These are phyloP conservation scores for Chlorella variabilis DNA, from an alignment of 163 green algal genomes.

Conservation along the genomic window DNA sequence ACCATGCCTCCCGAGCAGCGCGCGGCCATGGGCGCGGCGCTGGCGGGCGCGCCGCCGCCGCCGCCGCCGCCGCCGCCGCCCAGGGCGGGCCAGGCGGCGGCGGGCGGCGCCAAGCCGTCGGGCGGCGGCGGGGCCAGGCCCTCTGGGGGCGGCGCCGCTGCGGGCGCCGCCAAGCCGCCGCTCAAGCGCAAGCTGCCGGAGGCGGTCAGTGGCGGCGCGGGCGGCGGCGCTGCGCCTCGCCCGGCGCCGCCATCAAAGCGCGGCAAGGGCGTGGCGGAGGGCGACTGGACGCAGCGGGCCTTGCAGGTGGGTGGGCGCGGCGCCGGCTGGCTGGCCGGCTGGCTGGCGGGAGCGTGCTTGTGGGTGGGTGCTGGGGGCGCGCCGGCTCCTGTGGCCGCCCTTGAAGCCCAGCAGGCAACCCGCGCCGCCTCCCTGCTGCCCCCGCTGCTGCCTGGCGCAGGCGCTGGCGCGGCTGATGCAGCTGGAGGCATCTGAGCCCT, in stretches of 20 bases:
- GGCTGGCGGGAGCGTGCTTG: not conserved
- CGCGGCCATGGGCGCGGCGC: not conserved
- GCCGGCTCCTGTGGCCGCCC: too few species aligned
- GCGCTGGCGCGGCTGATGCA: slow-evolving; percentile 28
- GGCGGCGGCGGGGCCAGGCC: not conserved
- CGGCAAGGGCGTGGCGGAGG: not conserved
- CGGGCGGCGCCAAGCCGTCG: not conserved
- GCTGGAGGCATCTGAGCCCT: slow-evolving; percentile 31
- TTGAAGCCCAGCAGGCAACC: too few species aligned
- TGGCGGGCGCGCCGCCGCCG: not conserved
- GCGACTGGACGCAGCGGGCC: slow-evolving; percentile 10
- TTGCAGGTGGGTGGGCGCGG: not conserved
- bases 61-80: not conserved
- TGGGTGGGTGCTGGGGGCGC: too few species aligned
- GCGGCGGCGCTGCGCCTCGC: not conserved
- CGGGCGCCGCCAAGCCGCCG: not conserved
- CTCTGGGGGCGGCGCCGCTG: not conserved
- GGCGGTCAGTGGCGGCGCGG: not conserved
- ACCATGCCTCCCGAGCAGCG: not conserved
- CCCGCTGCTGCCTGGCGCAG: not conserved
- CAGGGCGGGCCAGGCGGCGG: not conserved
- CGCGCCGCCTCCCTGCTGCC: not conserved
- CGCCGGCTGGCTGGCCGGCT: not conserved
- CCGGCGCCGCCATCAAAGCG: not conserved
- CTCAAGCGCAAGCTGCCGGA: not conserved